These are phyloP conservation scores for Phytophthora podocarpi DNA, from an alignment of 352 stramenopile genomes.

Conservation along the genomic window DNA sequence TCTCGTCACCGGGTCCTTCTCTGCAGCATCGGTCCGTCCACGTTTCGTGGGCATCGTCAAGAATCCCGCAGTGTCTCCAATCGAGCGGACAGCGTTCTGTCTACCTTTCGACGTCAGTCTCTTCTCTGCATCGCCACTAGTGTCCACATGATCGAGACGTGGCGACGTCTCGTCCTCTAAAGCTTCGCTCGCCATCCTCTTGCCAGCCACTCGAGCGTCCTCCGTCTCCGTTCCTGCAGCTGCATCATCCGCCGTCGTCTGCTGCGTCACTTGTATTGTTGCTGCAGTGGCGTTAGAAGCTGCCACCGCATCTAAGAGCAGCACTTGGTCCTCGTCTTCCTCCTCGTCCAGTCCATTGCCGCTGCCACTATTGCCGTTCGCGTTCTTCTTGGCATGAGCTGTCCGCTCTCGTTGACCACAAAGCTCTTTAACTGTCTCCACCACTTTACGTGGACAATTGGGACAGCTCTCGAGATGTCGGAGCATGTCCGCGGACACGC, in stretches of 20 bases:
- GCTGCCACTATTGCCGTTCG: background rate
- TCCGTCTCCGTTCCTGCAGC: background rate
- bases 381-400: constrained; percentile 30
- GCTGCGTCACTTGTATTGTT: background rate
- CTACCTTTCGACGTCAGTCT: constrained; percentile 3
- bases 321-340: constrained; percentile 25
- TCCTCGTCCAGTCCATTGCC: background rate
- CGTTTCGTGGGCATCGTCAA: constrained; percentile 19
- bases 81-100: constrained; percentile 2
- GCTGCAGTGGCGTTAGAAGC: background rate
- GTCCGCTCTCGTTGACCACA: constrained; percentile 52
- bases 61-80: background rate
- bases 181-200: constrained; percentile 26
- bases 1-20: constrained; percentile 7
- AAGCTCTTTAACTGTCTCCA: constrained; percentile 66
- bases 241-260: constrained; percentile 10
- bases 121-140: background rate
- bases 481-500: constrained; percentile 83
- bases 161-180: constrained; percentile 6
- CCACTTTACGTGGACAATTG: constrained; percentile 67
- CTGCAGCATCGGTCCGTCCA: constrained; percentile 13
- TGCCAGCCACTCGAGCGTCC: background rate
- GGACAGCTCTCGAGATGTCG: constrained; percentile 76
- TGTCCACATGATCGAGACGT: constrained; percentile 5
- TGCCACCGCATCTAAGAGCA: constrained; percentile 25